phyloP scores from a whole-genome alignment of 306 rosid species.

The Sophora flavescens region DNA sequence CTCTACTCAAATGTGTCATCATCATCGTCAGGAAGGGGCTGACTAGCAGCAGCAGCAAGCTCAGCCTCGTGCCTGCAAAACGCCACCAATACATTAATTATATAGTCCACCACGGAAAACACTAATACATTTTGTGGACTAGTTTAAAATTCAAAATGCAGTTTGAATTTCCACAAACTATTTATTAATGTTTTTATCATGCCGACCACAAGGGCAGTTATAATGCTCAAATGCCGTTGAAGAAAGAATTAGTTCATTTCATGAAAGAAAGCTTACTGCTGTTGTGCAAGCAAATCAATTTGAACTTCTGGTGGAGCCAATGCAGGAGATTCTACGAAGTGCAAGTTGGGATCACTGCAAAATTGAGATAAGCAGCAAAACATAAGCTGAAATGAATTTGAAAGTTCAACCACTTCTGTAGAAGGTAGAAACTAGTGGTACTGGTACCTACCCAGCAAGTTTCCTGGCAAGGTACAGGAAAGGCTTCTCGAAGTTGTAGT shows the following conservation, averaged over 20 bases:
- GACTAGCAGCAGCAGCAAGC: slow-evolving; percentile 66
- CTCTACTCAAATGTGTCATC: slow-evolving; percentile 73
- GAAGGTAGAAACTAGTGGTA: not conserved
- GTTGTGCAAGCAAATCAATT: slow-evolving; percentile 71
- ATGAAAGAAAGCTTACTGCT: slow-evolving; percentile 55
- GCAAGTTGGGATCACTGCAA: slow-evolving; percentile 72
- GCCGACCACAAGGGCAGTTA: no score
- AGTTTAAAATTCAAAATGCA: not conserved
- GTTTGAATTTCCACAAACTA: not conserved
- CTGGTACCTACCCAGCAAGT: slow-evolving; percentile 67
- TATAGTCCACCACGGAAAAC: not conserved
- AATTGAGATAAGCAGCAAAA: not conserved
- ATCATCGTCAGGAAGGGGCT: slow-evolving; percentile 87
- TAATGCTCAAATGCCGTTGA: not conserved
- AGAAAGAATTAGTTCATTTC: not conserved
- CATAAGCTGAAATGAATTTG: not conserved
- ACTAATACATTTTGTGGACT: not conserved
- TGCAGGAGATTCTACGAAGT: slow-evolving; percentile 83
- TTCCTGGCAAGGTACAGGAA: slow-evolving; percentile 78
- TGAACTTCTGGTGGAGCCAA: slow-evolving; percentile 87
- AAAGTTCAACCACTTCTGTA: not conserved
- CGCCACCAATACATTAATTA: not conserved
- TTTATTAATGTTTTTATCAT: no score
- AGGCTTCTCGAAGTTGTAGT: slow-evolving; percentile 73
- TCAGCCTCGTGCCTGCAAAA: slow-evolving; percentile 77